Evolutionary conservation across 192 early-diverging fungal genomes (phyloP), one percentile per base, ranked within the genome.

Genomic region (Podila epicladia): DNA sequence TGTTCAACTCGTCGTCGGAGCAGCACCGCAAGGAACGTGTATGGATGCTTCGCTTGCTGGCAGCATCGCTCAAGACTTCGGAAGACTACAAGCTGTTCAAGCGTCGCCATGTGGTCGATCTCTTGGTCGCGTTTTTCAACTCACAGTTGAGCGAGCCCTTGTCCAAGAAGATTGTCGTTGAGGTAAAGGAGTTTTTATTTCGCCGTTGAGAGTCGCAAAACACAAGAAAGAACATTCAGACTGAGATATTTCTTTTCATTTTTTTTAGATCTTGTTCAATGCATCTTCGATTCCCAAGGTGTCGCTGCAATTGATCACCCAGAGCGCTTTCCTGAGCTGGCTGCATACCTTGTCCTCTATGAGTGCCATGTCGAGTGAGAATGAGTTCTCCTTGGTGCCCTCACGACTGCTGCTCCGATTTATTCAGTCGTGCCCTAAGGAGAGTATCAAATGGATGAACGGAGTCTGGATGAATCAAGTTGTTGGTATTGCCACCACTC

Each of bases 21-120:
- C 84, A 88, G 28, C 87, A 84, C 73, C 87, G 90, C 57, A 88
- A 88, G 63, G 95, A 96, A 65, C 82, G 92, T 73, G 82, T 86
- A 3, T 96, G 93, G 93, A 87, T 96, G 55, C 77, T 96, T 8
- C 73, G 89, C 33, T 72, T 95, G 2, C 79, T 95, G 20, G 84
- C 85, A 22, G 69, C 82, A 9, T 92, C 93, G 24, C 58, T 94
- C 59, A 86, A 90, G 69, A 82, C 72, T 20, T 35, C 75, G 28
- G 82, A 90, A 79, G 95, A 96, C 67, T 95, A 91, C 68, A 82
- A 83, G 29, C 49, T 92, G 6, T 94, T 90, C 71, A 87, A 86
- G 67, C 85, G 93, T 57, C 86, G 94, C 33, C 89, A 91, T 78
- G 88, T 93, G 20, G 80, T 92, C 62, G 92, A 95, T 77, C 84